Evolutionary conservation across 2,329 filamentous ascomycete genomes (phyloP), one percentile per base, ranked within the genome.

Genomic region (Phyllosticta citrichinensis): DNA sequence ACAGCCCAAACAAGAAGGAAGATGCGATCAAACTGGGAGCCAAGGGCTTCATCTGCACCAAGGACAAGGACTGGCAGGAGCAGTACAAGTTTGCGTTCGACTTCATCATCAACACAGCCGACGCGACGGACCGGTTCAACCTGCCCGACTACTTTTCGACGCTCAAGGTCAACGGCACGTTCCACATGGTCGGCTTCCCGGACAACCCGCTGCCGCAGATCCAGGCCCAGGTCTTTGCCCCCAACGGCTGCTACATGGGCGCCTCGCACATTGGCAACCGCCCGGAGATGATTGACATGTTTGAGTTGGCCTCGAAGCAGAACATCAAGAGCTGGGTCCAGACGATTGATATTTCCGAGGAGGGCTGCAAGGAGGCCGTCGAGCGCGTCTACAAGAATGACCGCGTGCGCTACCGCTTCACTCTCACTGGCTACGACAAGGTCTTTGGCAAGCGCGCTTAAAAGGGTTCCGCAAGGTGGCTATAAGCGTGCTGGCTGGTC

Each of bases 91-190:
- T 78, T 71, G 84, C 82, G 1, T 90, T 91, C 68, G 88, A 91
- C 76, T 80, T 91, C 67, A 88, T 91, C 72, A 73, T 91, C 77
- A 89, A 87, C 80, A 87, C 84, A 8, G 87, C 88, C 67, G 88
- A 84, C 69, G 84, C 81, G 40, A 86, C 83, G 57, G 79, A 84
- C 68, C 82, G 85, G 57, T 89, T 90, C 75, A 83, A 89, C 69
- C 77, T 90, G 33, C 74, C 76, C 58, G 81, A 86, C 65, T 95
- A 94, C 77, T 83, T 95, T 68, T 83, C 82, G 63, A 82, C 91
- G 68, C 82, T 95, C 71, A 91, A 93, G 75, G 86, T 93, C 62
- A 88, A 91, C 76, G 89, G 87, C 62, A 83, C 81, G 70, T 94
- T 88, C 84, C 83, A 93, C 72, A 88, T 83, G 68, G 88, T 93